phyloP scores from a whole-genome alignment of 352 stramenopile species.

The Phytophthora rubi region DNA sequence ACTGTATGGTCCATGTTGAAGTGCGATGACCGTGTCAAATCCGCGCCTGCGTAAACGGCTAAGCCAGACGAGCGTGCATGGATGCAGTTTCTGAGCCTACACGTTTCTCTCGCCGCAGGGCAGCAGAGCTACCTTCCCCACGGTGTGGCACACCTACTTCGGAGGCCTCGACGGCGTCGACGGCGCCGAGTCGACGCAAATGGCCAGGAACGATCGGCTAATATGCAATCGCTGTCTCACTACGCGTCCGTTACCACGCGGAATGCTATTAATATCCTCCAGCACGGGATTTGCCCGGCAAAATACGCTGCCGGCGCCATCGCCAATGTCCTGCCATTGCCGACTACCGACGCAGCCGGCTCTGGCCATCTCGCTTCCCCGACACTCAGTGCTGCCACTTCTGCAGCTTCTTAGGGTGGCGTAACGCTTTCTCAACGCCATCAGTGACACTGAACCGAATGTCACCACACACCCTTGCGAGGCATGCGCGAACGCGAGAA shows the following conservation, averaged over 20 bases:
- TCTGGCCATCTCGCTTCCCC: background rate
- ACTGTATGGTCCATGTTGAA: slow-evolving; percentile 25
- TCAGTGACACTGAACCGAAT: background rate
- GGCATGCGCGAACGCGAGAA: background rate
- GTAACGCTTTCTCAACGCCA: background rate
- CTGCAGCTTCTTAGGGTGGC: slow-evolving; percentile 6
- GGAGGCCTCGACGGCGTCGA: too few species aligned
- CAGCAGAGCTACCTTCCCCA: background rate
- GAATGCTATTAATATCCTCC: background rate
- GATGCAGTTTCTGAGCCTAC: slow-evolving; percentile 6
- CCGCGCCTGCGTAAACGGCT: background rate
- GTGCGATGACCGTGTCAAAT: slow-evolving; percentile 15
- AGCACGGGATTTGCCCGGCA: background rate
- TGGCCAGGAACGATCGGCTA: too few species aligned
- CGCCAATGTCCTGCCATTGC: too few species aligned
- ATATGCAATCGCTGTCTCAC: background rate
- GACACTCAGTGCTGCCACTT: background rate
- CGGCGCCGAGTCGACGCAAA: too few species aligned
- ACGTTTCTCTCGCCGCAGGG: background rate
- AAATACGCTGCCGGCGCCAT: too few species aligned
- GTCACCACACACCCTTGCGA: background rate
- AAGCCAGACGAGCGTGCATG: background rate
- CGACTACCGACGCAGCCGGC: background rate
- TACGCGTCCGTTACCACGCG: background rate
- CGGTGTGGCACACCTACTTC: background rate